Evolutionary conservation across 805 yeast species (phyloP).

Genomic region (Barnettozyma botsteinii): DNA sequence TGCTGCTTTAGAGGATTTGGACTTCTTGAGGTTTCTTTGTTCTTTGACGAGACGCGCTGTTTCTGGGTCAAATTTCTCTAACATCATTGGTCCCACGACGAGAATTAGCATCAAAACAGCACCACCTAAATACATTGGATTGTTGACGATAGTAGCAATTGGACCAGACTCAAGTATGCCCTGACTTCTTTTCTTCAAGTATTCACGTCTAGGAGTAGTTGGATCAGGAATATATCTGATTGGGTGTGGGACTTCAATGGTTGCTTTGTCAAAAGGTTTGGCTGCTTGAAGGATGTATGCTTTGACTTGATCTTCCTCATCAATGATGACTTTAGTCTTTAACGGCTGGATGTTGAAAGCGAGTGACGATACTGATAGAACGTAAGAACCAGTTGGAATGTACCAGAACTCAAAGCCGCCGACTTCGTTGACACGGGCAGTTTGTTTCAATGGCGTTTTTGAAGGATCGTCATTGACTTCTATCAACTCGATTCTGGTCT

Average conservation of each 20-base stretch:
- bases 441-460: slow-evolving; percentile 1
- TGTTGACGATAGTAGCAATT: slow-evolving; percentile 30
- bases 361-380: slow-evolving; percentile 15
- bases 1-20: background rate
- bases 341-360: slow-evolving; percentile 21
- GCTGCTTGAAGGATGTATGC: slow-evolving; percentile 14
- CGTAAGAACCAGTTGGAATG: slow-evolving; percentile 17
- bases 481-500: slow-evolving; percentile 13
- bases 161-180: slow-evolving; percentile 33
- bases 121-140: slow-evolving; percentile 33
- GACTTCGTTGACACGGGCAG: slow-evolving; percentile 8
- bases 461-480: slow-evolving; percentile 3
- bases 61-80: slow-evolving; percentile 39
- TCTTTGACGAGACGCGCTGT: slow-evolving; percentile 30
- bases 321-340: slow-evolving; percentile 18
- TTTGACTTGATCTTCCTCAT: slow-evolving; percentile 8
- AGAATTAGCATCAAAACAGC: slow-evolving; percentile 24
- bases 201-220: slow-evolving; percentile 28
- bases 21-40: slow-evolving; percentile 1
- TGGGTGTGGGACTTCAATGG: slow-evolving; percentile 14
- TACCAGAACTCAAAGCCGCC: slow-evolving; percentile 15
- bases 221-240: slow-evolving; percentile 23
- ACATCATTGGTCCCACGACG: slow-evolving; percentile 28
- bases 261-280: slow-evolving; percentile 7
- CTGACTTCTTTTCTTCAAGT: slow-evolving; percentile 28